These are phyloP conservation scores for Cryomyces minteri DNA, from an alignment of 495 filamentous ascomycete species.

Conservation along the genomic window DNA sequence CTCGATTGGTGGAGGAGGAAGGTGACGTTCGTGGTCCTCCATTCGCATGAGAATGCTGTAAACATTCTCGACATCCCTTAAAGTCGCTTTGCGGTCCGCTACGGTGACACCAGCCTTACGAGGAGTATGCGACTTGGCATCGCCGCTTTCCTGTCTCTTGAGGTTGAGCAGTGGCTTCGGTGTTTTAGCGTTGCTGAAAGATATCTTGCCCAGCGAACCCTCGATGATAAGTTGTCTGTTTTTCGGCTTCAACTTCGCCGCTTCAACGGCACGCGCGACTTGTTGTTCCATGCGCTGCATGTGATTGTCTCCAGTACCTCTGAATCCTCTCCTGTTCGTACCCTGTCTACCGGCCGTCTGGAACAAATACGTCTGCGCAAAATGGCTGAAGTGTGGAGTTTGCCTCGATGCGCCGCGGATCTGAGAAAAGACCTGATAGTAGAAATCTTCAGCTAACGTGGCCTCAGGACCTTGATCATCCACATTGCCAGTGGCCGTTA, in stretches of 20 bases:
- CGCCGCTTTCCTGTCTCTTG: slow-evolving; percentile 65
- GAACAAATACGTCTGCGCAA: slow-evolving; percentile 94
- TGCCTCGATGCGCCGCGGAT: slow-evolving; percentile 76
- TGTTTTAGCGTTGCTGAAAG: slow-evolving; percentile 95
- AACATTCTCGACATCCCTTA: slow-evolving; percentile 70
- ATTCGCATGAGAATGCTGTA: slow-evolving; percentile 78
- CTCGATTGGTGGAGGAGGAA: slow-evolving; percentile 49
- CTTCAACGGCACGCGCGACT: slow-evolving; percentile 90
- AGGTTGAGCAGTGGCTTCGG: slow-evolving; percentile 88
- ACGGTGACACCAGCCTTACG: slow-evolving; percentile 27
- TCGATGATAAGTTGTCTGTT: slow-evolving; percentile 97
- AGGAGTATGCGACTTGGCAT: slow-evolving; percentile 18
- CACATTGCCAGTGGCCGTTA: slow-evolving; percentile 74
- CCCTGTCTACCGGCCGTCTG: slow-evolving; percentile 71
- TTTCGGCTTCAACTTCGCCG: slow-evolving; percentile 91
- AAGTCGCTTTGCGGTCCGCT: slow-evolving; percentile 60
- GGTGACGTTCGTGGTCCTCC: slow-evolving; percentile 85
- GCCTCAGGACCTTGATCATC: slow-evolving; percentile 64
- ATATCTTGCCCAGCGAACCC: slow-evolving; percentile 95
- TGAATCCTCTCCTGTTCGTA: slow-evolving; percentile 42
- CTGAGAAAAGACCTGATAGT: slow-evolving; percentile 91
- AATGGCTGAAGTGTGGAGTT: slow-evolving; percentile 75
- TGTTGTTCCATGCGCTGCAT: slow-evolving; percentile 99
- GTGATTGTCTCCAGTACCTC: slow-evolving; percentile 71
- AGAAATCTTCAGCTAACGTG: slow-evolving; percentile 80